phyloP scores from a whole-genome alignment of 176 grass and related monocot genomes.

The Secale cereale region DNA sequence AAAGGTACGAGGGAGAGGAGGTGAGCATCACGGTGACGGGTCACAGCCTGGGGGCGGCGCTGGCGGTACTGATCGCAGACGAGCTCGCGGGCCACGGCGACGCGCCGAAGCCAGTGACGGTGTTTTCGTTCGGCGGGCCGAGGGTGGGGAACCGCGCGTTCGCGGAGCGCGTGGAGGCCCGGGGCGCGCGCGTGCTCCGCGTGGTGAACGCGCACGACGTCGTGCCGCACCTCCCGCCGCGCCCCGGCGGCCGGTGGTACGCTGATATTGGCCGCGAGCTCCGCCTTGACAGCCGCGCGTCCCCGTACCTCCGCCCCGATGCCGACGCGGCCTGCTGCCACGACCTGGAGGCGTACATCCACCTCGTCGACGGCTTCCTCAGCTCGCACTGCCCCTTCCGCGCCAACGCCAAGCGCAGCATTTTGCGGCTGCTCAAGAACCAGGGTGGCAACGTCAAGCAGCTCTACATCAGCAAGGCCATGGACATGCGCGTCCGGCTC shows the following conservation, averaged over 20 bases:
- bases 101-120: constrained; percentile 22
- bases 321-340: constrained; percentile 65
- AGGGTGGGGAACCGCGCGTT: constrained; percentile 44
- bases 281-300: constrained; percentile 54
- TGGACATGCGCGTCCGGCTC: constrained; percentile 35
- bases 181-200: constrained; percentile 56
- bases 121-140: constrained; percentile 65
- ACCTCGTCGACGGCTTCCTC: constrained; percentile 65
- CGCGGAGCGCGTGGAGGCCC: constrained; percentile 38
- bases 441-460: constrained; percentile 64
- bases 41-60: constrained; percentile 58
- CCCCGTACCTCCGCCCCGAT: constrained; percentile 56
- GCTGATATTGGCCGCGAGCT: constrained; percentile 52
- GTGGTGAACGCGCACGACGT: constrained; percentile 66
- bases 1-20: constrained; percentile 46
- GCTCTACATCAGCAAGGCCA: constrained; percentile 60
- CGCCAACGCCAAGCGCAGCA: constrained; percentile 51
- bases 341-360: constrained; percentile 66
- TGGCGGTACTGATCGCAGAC: constrained; percentile 59
- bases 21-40: constrained; percentile 59
- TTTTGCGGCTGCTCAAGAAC: constrained; percentile 39
- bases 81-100: constrained; percentile 13
- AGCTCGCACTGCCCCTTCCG: constrained; percentile 46
- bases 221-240: constrained; percentile 44
- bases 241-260: constrained; percentile 23